Base-by-base conservation (phyloP, 495 filamentous ascomycete genomes). In the Polyplosphaeria fusca region DNA sequence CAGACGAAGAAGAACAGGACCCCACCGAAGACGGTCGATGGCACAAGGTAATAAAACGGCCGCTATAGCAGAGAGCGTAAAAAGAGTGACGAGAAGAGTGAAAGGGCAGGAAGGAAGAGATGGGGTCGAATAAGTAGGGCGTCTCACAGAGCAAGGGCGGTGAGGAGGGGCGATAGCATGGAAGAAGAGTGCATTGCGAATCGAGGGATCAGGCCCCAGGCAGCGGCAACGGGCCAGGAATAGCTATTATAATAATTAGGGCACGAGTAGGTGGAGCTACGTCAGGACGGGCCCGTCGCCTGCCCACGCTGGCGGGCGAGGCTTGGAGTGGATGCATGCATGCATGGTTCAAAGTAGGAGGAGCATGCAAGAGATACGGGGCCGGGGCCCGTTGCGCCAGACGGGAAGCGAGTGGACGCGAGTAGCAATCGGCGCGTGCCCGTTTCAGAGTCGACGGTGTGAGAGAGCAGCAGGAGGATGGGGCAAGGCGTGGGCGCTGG, bases 391-490 rank as follows among this genome's bases (percentile, higher is more conserved):
- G 48, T 42, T 52, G 48, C 47, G 55, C 47, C 12, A 35, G 55
- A n/a, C 27, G 49, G 41, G 50, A 38, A 53, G 49, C 43, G 49
- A 47, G 41, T 12, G 5, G 16, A 1, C 16, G 47, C 16, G 49
- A 19, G 32, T 40, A 30, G 41, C 5, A 35, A 23, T 13, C 45
- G 16, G 55, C 47, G 56, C 39, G 51, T 20, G 30, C 44, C 30
- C 41, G 58, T 61, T 61, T 61, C 58, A 61, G 58, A 51, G 45
- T 50, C 45, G 45, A 48, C 37, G 14, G 41, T 30, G 58, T 43
- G 32, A 39, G 24, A 28, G n/a, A n/a, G n/a, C n/a, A n/a, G n/a
- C n/a, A n/a, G n/a, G n/a, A n/a, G n/a, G 25, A 46, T 38, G 22
- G n/a, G 46, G 43, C 38, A 51, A 40, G 38, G 39, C 30, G 47